Evolutionary conservation across 306 rosid species (phyloP), one percentile per base, ranked within the genome.

Genomic region (Hylodesmum podocarpum): DNA sequence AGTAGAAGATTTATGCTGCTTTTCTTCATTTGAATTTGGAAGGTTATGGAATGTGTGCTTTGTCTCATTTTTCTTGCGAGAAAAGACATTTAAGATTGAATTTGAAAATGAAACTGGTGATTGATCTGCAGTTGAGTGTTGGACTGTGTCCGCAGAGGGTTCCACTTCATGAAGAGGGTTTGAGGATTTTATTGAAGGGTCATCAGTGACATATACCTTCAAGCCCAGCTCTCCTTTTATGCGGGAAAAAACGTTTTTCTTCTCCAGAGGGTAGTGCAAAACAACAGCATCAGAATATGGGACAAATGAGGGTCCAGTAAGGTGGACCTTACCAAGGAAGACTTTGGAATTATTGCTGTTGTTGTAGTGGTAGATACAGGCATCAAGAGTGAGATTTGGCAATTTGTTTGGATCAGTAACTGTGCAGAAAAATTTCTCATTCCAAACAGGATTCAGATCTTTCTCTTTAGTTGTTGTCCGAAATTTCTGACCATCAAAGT

Each of bases 181-280:
- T 54, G 97, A 84, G 24, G 93, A 76, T 79, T 40, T 88, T 66
- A 89, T 40, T 46, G 88, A 84, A 29, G 97, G 99, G 55, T 95
- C 97, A 75, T 90, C 94, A 0, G 97, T 92, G 22, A 92, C 90
- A 84, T 85, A 95, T 31, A 95, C 99, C 88, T 91, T 92, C 77
- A 95, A 85, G 47, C 99, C 99, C 63, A 95, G 96, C 84, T 95
- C 99, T 46, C 99, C 97, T 54, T 86, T 95, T 34, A 89, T 61
- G 1, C 91, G 86, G 0, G 97, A 95, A 3, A 90, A 82, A 19
- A 89, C 2, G 16, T 31, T 25, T 71, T 76, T 86, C 73, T 87
- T 95, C 66, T 95, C 97, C 66, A 95, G 76, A 75, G 99, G 99
- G 80, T 95, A 95, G 82, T 92, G 93, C 76, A 90, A 65, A 73